Conservation (phyloP, 2,329 filamentous ascomycete genomes). For the Cercospora zeae-maydis region DNA sequence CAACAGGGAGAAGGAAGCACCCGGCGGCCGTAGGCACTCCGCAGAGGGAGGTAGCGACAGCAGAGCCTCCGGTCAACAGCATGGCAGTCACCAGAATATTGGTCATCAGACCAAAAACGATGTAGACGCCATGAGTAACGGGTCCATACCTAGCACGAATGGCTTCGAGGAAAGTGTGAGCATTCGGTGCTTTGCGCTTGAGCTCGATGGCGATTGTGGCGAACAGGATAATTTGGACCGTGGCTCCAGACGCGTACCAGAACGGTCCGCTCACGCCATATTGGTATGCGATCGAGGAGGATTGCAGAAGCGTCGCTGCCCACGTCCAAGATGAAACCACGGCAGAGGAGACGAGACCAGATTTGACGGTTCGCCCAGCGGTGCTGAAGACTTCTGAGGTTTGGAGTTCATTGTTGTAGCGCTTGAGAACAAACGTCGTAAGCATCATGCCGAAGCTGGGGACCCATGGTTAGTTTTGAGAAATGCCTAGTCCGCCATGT, state of each 20-base stretch:
- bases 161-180: conserved; percentile 72
- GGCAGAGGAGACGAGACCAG: conserved; percentile 78
- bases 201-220: conserved; percentile 86
- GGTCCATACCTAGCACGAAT: conserved; percentile 76
- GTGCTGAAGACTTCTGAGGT: conserved; percentile 93
- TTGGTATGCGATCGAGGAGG: conserved; percentile 74
- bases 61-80: conserved; percentile 70
- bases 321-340: conserved; percentile 95
- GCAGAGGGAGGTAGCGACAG: conserved; percentile 67
- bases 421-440: conserved; percentile 66
- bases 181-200: conserved; percentile 82
- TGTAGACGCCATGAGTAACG: conserved; percentile 71
- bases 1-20: conserved; percentile 76
- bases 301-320: conserved; percentile 56
- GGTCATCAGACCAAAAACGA: conserved; percentile 76
- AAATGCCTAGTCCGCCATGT: background rate
- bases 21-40: conserved; percentile 75
- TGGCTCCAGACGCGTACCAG: conserved; percentile 65
- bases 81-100: conserved; percentile 79
- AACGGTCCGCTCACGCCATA: conserved; percentile 62
- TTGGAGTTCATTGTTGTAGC: conserved; percentile 73
- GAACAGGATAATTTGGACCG: conserved; percentile 83
- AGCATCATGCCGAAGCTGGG: conserved; percentile 63
- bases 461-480: background rate
- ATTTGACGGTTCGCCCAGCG: conserved; percentile 82